A percentile compares a stretch with the other conserved stretches of the same genome.
These are phyloP conservation scores for Discostella pseudostelligera DNA, from an alignment of 108 stramenopile genomes.

Conservation along the genomic window DNA sequence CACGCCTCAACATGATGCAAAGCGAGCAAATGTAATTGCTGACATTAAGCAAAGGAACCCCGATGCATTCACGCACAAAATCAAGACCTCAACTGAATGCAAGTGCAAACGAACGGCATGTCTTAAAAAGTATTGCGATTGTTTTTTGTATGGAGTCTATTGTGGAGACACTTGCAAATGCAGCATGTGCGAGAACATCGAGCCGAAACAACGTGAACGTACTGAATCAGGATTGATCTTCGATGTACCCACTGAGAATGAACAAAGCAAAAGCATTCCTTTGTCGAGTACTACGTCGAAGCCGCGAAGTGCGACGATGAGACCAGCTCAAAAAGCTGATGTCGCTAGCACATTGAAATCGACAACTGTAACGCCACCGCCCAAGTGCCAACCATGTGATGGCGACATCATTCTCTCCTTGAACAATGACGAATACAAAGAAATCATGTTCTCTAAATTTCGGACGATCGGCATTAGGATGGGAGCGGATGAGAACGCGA, in stretches of 20 bases:
- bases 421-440: not conserved
- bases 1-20: not conserved
- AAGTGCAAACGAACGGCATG: slow-evolving; percentile 7
- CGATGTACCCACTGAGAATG: not conserved
- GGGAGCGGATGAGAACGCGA: not conserved
- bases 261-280: not conserved
- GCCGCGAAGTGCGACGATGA: not conserved
- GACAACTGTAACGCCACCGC: too few species aligned
- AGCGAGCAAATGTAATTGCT: not conserved
- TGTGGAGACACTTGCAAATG: not conserved
- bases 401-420: not conserved
- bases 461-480: not conserved
- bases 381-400: not conserved
- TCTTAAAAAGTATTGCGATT: slow-evolving; percentile 13
- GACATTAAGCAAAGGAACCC: slow-evolving; percentile 8
- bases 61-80: slow-evolving; percentile 1
- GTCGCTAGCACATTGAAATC: not conserved
- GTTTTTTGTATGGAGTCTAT: slow-evolving; percentile 9
- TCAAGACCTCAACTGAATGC: slow-evolving; percentile 6
- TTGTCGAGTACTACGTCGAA: too few species aligned
- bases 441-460: not conserved
- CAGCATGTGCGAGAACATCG: slow-evolving; percentile 2
- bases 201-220: not conserved
- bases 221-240: not conserved
- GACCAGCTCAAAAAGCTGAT: not conserved